These are phyloP conservation scores for Penicillium decumbens DNA, from an alignment of 2,329 filamentous ascomycete species.

Conservation along the genomic window DNA sequence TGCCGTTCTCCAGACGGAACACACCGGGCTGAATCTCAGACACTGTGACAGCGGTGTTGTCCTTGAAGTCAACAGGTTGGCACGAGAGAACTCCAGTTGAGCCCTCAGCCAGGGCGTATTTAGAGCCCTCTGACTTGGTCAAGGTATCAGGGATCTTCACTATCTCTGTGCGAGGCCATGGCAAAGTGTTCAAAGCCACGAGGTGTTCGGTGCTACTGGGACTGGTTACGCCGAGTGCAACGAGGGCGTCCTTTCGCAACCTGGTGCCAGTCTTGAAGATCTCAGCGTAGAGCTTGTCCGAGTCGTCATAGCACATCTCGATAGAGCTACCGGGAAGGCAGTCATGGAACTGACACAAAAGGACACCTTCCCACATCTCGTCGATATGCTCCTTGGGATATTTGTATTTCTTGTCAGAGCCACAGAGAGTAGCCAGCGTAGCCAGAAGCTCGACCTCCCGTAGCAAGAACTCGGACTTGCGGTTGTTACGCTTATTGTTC, in stretches of 20 bases:
- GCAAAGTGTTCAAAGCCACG: slow-evolving; percentile 75
- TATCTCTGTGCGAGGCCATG: slow-evolving; percentile 75
- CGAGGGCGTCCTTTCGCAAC: slow-evolving; percentile 65
- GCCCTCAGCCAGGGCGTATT: slow-evolving; percentile 47
- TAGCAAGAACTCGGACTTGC: slow-evolving; percentile 76
- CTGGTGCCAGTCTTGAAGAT: slow-evolving; percentile 73
- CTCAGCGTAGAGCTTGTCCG: slow-evolving; percentile 78
- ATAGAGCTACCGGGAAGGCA: slow-evolving; percentile 92
- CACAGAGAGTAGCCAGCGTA: slow-evolving; percentile 72
- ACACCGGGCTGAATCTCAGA: slow-evolving; percentile 54
- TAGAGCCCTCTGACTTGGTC: slow-evolving; percentile 19
- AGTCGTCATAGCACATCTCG: slow-evolving; percentile 97
- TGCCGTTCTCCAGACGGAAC: slow-evolving; percentile 74
- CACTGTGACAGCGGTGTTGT: slow-evolving; percentile 42
- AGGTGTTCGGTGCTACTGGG: slow-evolving; percentile 45
- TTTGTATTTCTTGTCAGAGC: slow-evolving; percentile 60
- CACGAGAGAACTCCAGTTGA: slow-evolving; percentile 43
- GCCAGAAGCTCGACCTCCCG: slow-evolving; percentile 84
- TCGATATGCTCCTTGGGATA: slow-evolving; percentile 95
- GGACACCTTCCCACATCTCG: slow-evolving; percentile 86
- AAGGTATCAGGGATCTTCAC: slow-evolving; percentile 55
- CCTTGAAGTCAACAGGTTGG: slow-evolving; percentile 22
- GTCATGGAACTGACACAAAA: slow-evolving; percentile 96
- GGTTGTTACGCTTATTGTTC: slow-evolving; percentile 94
- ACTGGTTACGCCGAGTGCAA: slow-evolving; percentile 57